Evolutionary conservation across 2,329 filamentous ascomycete species (phyloP).

Genomic region (Alternaria arbusti): DNA sequence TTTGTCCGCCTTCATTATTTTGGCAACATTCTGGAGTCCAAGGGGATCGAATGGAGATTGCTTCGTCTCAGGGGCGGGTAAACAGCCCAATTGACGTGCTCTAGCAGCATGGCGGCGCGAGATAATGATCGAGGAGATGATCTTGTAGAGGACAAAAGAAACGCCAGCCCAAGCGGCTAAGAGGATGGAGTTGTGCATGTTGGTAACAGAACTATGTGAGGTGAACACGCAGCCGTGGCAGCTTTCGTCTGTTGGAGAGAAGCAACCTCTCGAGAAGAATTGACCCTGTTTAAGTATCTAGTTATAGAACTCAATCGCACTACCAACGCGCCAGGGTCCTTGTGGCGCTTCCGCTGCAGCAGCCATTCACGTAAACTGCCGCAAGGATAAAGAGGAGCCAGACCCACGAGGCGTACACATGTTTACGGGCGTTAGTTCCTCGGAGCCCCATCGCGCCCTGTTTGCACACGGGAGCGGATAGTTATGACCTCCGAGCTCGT

Average conservation of each 20-base stretch:
- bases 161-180: conserved; percentile 36
- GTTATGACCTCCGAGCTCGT: not conserved
- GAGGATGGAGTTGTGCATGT: conserved; percentile 38
- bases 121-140: conserved; percentile 31
- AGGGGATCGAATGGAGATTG: conserved; percentile 54
- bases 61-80: conserved; percentile 47
- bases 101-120: conserved; percentile 42
- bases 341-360: not conserved
- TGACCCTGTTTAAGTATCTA: not conserved
- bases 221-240: not conserved
- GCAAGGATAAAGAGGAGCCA: not conserved
- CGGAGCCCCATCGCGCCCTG: not conserved
- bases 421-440: not conserved
- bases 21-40: conserved; percentile 56
- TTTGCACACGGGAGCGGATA: not conserved
- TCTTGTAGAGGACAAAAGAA: conserved; percentile 41
- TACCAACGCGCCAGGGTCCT: not conserved
- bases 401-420: conserved; percentile 1
- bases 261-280: not conserved
- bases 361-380: not conserved
- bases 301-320: not conserved
- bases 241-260: not conserved
- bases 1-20: conserved; percentile 49
- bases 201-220: not conserved
- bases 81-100: conserved; percentile 52